Base-by-base conservation (phyloP, 129 eudicot species). In the Flaveria sonorensis region DNA sequence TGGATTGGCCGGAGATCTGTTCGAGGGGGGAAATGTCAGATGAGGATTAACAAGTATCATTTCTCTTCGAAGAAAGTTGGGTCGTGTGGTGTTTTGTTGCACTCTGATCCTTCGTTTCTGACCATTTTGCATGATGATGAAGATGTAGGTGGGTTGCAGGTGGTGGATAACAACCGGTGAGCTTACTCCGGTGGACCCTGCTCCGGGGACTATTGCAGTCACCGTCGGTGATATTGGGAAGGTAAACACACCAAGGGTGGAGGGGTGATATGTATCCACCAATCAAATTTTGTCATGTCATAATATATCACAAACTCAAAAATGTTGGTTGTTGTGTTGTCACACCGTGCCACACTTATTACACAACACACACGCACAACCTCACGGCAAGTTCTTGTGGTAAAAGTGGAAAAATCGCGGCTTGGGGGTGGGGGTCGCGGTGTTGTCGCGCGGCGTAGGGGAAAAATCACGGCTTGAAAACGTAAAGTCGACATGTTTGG, bases 191-290 rank as follows among this genome's bases (percentile, higher is more conserved):
- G 48, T 72, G 10, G 36, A 72, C 19, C 81, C 84, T 5, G 4
- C 57, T 10, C 76, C 80, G 21, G 74, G 81, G 7, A 60, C 81
- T 2, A 63, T 82, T 55, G 77, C 68, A 12, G 74, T 82, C 42
- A 82, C 62, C 30, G n/a, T 82, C 4, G 85, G 85, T 39, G 85
- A 82, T n/a, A 72, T 76, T 16, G 84, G 71, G 12, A 81, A 56
- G 80, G 84, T 81, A 32, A 32, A 32, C 32, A 28, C 32, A 28
- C 32, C 32, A 28, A 28, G 32, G 32, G 32, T 28, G 32, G 32
- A 28, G 32, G 2, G 32, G 32, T 28, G 32, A 0, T 4, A 28
- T 28, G 4, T 28, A 28, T 5, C 32, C 30, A 28, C 4, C 32
- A 28, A 28, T 28, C 5, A 28, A 28, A 28, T 28, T 28, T 28